Base-by-base conservation (phyloP, 192 early-diverging fungal species). In the Podila verticillata region DNA sequence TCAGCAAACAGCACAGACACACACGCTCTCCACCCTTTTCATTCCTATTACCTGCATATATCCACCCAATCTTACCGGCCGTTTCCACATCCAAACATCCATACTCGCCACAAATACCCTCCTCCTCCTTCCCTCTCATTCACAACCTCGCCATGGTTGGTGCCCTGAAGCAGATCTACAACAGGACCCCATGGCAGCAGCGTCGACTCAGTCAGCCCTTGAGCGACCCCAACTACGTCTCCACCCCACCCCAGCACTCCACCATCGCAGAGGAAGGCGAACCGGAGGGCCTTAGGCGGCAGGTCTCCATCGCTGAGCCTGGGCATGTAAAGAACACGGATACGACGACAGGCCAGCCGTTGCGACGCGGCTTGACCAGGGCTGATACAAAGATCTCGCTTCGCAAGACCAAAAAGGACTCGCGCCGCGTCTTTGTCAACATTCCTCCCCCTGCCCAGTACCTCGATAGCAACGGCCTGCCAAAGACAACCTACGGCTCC, bases 371-470 rank as follows among this genome's bases (percentile, higher is more conserved):
- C 28, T 30, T 82, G 35, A 79, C 74, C 13, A 51, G 84, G 32
- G 80, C 83, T 22, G 70, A 83, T 51, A 84, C 86, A 28, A 83
- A 82, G 57, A 84, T 87, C 63, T 84, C 75, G 47, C 69, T 87
- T 51, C 82, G 88, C 44, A 82, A 72, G 36, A 75, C 86, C 4
- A 69, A 66, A 10, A 70, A 78, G 48, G 84, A 84, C 58, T 84
- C 77, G 47, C 85, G 88, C 22, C 66, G 85, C 9, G 87, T 95
- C 17, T 93, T 88, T 73, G 63, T 91, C 64, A 95, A 95, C 83
- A 67, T 88, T 13, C 86, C 88, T 10, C 70, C 91, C 8, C 91
- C 92, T 31, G 58, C 83, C 5, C 81, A 74, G 35, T 86, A 86
- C 22, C 83, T 88, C 63, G 86, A 90, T 48, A 57, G 64, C 19